Evolutionary conservation across 306 rosid species (phyloP), one percentile per base, ranked within the genome.

Genomic region (Prunus mongolica): DNA sequence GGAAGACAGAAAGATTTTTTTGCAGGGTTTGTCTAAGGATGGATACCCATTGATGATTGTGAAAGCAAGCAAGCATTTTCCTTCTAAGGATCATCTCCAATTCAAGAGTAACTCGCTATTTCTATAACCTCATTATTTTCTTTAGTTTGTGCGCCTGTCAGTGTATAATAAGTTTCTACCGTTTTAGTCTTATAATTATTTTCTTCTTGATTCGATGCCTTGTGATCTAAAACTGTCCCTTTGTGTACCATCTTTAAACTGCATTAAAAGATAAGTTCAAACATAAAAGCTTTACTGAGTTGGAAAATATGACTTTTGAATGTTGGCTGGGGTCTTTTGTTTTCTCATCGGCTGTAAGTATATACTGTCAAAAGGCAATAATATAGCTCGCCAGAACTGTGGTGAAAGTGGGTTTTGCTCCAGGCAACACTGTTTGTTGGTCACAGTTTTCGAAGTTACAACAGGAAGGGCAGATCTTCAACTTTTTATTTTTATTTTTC

Each of bases 61-160:
- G 34, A 89, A 82, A 71, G 85, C 84, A 27, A 47, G 71, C 80
- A 88, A 73, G 69, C 98, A 95, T 85, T 92, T 82, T 74, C 86
- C 93, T 76, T 25, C 97, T 22, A 90, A 90, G 82, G 98, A 92
- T 77, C 91, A 86, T 41, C 81, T 71, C 66, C 98, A 94, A 70
- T 92, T 90, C 87, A 92, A 95, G 91, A 95, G 96, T 95, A 89
- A 86, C 28, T 3, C 2, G 52, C 65, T 10, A 50, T 27, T 41
- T 45, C 22, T 19, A 8, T 14, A 3, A 2, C 44, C 25, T 51
- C 49, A 41, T 22, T 45, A 27, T 18, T n/a, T 20, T 32, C 18
- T 19, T 41, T 25, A 16, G 68, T 30, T 56, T 69, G 58, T 71
- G 19, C 30, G 10, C 9, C 44, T 38, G 9, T 38, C 41, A 34